Percentiles rank a stretch among this genome's conserved stretches.
phyloP scores from a whole-genome alignment of 371 early-diverging fungal genomes.

The Zychaea mexicana region DNA sequence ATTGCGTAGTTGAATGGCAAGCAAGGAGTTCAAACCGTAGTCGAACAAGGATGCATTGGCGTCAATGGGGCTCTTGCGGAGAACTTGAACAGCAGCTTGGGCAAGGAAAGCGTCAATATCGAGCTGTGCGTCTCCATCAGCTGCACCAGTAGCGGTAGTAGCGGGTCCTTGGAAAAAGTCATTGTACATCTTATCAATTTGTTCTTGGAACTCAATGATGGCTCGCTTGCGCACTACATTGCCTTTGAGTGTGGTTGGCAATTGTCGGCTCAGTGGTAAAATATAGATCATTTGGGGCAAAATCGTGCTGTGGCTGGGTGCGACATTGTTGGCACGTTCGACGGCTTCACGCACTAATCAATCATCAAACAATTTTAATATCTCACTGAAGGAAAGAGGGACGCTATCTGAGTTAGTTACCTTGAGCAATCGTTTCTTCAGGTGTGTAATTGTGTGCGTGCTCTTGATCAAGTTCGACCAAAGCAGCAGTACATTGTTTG shows the following conservation, averaged over 20 bases:
- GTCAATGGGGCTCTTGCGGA: neutral
- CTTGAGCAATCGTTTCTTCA: constrained; percentile 22
- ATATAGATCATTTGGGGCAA: constrained; percentile 42
- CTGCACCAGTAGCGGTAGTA: neutral
- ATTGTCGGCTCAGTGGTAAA: constrained; percentile 23
- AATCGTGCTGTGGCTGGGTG: constrained; percentile 35
- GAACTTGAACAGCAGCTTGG: constrained; percentile 2
- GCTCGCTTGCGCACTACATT: constrained; percentile 26
- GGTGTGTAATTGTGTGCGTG: constrained; percentile 17
- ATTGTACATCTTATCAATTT: constrained; percentile 32
- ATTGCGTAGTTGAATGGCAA: constrained; percentile 15
- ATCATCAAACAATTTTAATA: neutral
- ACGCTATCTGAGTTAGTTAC: constrained; percentile 9
- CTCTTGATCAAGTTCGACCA: constrained; percentile 26
- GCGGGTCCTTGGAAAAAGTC: constrained; percentile 15
- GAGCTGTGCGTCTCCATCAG: neutral
- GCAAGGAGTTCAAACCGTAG: constrained; percentile 19
- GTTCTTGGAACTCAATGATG: constrained; percentile 14
- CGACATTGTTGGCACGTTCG: constrained; percentile 28
- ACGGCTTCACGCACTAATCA: constrained; percentile 26
- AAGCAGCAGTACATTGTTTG: constrained; percentile 27
- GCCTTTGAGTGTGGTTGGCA: constrained; percentile 36
- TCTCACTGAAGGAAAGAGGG: neutral
- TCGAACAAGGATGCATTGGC: constrained; percentile 14
- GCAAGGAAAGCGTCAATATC: neutral